Percentiles rank a stretch among this genome's conserved stretches.
phyloP scores from a whole-genome alignment of 331 rosid species.

The Quercus lobata region DNA sequence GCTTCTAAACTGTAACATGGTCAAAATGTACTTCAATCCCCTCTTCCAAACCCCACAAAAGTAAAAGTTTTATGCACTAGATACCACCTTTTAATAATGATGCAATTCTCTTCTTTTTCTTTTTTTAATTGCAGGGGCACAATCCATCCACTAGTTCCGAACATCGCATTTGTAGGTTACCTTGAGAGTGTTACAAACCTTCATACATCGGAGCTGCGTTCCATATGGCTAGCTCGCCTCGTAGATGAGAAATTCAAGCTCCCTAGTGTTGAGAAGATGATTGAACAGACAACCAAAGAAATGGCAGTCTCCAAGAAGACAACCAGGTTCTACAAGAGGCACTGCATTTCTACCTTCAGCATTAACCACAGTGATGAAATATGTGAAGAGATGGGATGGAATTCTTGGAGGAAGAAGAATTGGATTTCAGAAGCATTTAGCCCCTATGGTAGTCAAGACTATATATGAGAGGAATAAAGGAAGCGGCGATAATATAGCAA shows the following conservation, averaged over 20 bases:
- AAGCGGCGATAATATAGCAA: background rate
- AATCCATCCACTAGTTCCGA: slow-evolving; percentile 75
- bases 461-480: slow-evolving; percentile 30
- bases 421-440: slow-evolving; percentile 71
- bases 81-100: no score
- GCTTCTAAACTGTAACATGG: background rate
- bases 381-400: no score
- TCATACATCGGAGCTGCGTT: slow-evolving; percentile 63
- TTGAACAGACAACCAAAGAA: slow-evolving; percentile 48
- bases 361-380: slow-evolving; percentile 71
- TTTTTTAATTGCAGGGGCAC: slow-evolving; percentile 50
- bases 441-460: slow-evolving; percentile 56
- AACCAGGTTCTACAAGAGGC: slow-evolving; percentile 65
- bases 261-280: slow-evolving; percentile 57
- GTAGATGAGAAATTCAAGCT: slow-evolving; percentile 65
- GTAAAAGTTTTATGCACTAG: background rate
- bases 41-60: no score
- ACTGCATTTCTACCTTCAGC: slow-evolving; percentile 75
- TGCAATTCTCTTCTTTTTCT: background rate
- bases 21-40: background rate
- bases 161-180: slow-evolving; percentile 76
- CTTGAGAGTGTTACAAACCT: slow-evolving; percentile 68
- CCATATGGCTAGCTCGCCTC: slow-evolving; percentile 63
- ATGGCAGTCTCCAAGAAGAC: slow-evolving; percentile 54
- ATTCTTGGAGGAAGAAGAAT: slow-evolving; percentile 67